A percentile compares a stretch with the other conserved stretches of the same genome.
These are phyloP conservation scores for Pestalotiopsis fici DNA, from an alignment of 2,329 filamentous ascomycete genomes.

Conservation along the genomic window DNA sequence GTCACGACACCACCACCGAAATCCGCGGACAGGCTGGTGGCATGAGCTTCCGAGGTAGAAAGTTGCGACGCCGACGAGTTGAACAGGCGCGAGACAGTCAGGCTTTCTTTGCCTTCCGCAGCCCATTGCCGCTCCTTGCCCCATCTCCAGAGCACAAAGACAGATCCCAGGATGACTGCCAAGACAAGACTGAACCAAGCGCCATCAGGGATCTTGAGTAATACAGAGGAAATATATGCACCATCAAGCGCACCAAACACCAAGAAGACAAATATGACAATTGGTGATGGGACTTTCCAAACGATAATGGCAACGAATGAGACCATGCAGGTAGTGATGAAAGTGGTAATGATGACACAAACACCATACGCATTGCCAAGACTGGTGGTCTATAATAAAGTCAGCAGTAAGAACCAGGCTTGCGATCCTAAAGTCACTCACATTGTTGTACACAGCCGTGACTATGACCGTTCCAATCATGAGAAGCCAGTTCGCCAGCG, in stretches of 20 bases:
- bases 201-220: conserved; percentile 71
- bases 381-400: conserved; percentile 50
- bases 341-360: conserved; percentile 75
- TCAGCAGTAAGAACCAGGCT: not conserved
- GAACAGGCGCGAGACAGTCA: not conserved
- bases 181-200: conserved; percentile 70
- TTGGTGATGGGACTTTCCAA: conserved; percentile 60
- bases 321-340: conserved; percentile 73
- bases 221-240: conserved; percentile 64
- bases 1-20: conserved; percentile 40
- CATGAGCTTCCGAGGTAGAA: conserved; percentile 42
- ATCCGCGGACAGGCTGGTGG: conserved; percentile 10
- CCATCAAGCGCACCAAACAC: conserved; percentile 64
- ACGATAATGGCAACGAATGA: conserved; percentile 69
- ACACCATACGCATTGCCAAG: conserved; percentile 74
- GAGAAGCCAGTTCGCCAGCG: conserved; percentile 71
- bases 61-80: not conserved
- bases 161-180: conserved; percentile 55
- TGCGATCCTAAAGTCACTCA: not conserved
- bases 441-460: conserved; percentile 59
- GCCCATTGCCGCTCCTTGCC: conserved; percentile 77
- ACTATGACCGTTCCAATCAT: conserved; percentile 73
- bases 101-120: conserved; percentile 47
- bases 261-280: conserved; percentile 62
- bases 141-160: conserved; percentile 74